phyloP scores from a whole-genome alignment of 1,284 basidiomycete genomes.

The Papiliotrema terrestris region DNA sequence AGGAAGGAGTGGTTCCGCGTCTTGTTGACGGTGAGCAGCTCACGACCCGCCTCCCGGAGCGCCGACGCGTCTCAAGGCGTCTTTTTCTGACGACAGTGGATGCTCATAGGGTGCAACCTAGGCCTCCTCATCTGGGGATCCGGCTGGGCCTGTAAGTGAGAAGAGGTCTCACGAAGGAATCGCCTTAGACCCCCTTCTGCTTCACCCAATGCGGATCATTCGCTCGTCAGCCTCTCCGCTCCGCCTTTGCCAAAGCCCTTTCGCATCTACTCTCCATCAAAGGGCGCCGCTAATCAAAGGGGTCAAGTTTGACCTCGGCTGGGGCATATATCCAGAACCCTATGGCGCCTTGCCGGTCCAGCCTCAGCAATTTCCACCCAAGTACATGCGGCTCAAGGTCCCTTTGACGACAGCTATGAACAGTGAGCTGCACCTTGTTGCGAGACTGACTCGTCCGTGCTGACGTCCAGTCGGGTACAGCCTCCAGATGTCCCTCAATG shows the following conservation, averaged over 20 bases:
- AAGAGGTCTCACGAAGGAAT: no score
- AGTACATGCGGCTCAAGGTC: constrained; percentile 3
- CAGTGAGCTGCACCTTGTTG: neutral
- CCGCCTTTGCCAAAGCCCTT: neutral
- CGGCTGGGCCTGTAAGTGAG: neutral
- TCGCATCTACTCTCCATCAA: neutral
- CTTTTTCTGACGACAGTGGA: neutral
- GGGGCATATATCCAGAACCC: constrained; percentile 12
- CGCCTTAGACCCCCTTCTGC: no score
- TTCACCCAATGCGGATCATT: no score
- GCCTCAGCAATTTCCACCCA: constrained; percentile 10
- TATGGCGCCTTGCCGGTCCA: constrained; percentile 23
- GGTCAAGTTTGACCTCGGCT: constrained; percentile 26
- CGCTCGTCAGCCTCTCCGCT: no score
- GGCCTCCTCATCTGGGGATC: neutral
- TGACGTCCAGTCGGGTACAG: constrained; percentile 15
- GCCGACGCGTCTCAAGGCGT: no score
- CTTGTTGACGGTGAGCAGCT: constrained; percentile 19
- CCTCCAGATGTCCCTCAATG: constrained; percentile 28
- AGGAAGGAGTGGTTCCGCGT: constrained; percentile 32
- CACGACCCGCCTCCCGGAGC: no score
- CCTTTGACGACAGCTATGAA: neutral
- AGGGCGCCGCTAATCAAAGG: constrained; percentile 6
- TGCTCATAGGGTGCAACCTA: neutral
- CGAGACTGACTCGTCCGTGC: neutral